Evolutionary conservation across 495 filamentous ascomycete genomes (phyloP).

Genomic region (Podospora bellae-mahoneyi): DNA sequence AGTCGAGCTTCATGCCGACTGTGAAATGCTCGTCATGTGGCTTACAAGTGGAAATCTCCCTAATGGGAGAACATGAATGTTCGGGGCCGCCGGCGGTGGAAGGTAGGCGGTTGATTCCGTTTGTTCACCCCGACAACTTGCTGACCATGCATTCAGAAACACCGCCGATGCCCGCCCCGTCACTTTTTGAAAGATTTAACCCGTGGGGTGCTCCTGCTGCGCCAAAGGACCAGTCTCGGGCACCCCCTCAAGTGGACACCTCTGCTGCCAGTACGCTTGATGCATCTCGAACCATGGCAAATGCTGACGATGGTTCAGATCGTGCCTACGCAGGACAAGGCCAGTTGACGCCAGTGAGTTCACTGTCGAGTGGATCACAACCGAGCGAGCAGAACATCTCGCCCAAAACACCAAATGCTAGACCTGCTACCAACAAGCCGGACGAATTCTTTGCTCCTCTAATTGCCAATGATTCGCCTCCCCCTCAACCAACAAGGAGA

Average conservation of each 20-base stretch:
- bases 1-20: constrained; percentile 74
- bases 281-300: constrained; percentile 6
- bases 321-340: constrained; percentile 55
- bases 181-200: constrained; percentile 41
- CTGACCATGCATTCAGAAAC: constrained; percentile 28
- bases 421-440: constrained; percentile 32
- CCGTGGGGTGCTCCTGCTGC: constrained; percentile 26
- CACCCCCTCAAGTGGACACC: constrained; percentile 53
- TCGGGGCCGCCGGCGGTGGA: constrained; percentile 36
- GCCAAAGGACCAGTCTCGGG: constrained; percentile 30
- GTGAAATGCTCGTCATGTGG: constrained; percentile 96
- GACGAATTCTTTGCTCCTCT: constrained; percentile 42
- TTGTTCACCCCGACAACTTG: not conserved
- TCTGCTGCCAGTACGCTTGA: constrained; percentile 54
- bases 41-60: constrained; percentile 77
- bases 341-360: constrained; percentile 59
- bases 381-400: constrained; percentile 52
- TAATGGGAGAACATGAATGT: constrained; percentile 91
- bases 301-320: constrained; percentile 50
- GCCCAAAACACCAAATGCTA: constrained; percentile 50
- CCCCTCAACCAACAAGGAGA: constrained; percentile 29
- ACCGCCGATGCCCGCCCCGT: constrained; percentile 30
- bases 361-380: constrained; percentile 50
- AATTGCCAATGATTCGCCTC: constrained; percentile 35
- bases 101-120: constrained; percentile 30